phyloP scores from a whole-genome alignment of 176 grass and related monocot genomes.

The Eleusine indica region DNA sequence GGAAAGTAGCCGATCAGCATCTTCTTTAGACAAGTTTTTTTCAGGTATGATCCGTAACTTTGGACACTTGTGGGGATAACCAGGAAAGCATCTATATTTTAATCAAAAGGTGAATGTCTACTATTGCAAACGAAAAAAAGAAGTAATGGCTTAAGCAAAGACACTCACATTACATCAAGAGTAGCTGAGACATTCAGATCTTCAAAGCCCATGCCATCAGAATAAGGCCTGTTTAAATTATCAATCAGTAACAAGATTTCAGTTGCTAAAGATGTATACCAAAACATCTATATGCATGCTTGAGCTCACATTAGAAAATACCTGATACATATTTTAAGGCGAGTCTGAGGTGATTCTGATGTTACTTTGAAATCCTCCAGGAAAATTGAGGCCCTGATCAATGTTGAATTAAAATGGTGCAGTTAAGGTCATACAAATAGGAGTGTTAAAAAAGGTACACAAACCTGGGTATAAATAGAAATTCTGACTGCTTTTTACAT shows the following conservation, averaged over 20 bases:
- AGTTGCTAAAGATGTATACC: conserved; percentile 11
- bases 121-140: conserved; percentile 23
- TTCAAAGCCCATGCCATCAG: conserved; percentile 63
- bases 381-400: conserved; percentile 73
- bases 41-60: conserved; percentile 76
- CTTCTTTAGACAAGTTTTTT: conserved; percentile 73
- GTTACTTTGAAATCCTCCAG: conserved; percentile 81
- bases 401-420: conserved; percentile 23
- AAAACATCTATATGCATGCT: conserved; percentile 23
- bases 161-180: conserved; percentile 71
- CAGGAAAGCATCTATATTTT: conserved; percentile 81
- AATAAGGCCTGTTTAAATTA: conserved; percentile 78
- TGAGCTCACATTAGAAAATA: conserved; percentile 30
- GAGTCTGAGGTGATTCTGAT: conserved; percentile 64
- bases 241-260: conserved; percentile 22
- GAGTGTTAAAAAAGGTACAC: background rate
- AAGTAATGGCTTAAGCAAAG: conserved; percentile 26
- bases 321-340: conserved; percentile 81
- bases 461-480: background rate
- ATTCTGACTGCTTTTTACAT: background rate
- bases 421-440: conserved; percentile 24
- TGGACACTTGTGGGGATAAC: conserved; percentile 95
- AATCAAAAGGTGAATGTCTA: conserved; percentile 38
- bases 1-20: conserved; percentile 67
- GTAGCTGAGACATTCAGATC: conserved; percentile 69